Evolutionary conservation across 208 protist species (phyloP), one percentile per base, ranked within the genome.

Genomic region (Wallacemonas sp.): DNA sequence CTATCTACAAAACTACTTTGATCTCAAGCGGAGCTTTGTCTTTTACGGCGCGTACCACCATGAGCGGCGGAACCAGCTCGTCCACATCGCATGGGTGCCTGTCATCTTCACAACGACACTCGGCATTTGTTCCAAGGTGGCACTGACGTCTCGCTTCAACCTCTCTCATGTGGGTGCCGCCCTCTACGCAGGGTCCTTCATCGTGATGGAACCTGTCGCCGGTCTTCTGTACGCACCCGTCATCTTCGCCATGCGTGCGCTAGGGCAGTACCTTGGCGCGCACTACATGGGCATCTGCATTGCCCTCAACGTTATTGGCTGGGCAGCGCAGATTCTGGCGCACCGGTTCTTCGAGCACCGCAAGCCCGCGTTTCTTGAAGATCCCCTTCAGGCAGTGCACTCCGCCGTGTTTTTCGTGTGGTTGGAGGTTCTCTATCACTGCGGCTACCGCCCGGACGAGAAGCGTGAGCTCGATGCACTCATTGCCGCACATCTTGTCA

Each of bases 11-110:
- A 88, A 86, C 45, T 80, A 83, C 57, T 84, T 80, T 54, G 78
- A 80, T 42, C 63, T 94, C 8, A 68, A 71, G 68, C 79, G 83
- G 73, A 78, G 77, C 54, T 82, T 89, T 58, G 80, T 78, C 66
- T 86, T 87, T 70, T 92, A 92, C 54, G 83, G 81, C 15, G 50
- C 73, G 30, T 91, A 92, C 67, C 85, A 92, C 66, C 70, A 74
- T 50, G 68, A 83, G 17, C 77, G 63, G 66, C 24, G 60, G 22
- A 94, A 94, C 62, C 73, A 93, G 54, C 44, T 88, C 30, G 73
- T 92, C 30, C 86, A 94, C 68, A 73, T 96, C 9, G 39, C 91
- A 30, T 90, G 76, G 42, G 85, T 94, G 24, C 84, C 86, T 10
- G 48, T 68, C 19, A 93, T 96, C 53, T 86, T 89, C 69, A 84